Conservation (phyloP, 2,329 filamentous ascomycete species). For the Albifimbria verrucaria region DNA sequence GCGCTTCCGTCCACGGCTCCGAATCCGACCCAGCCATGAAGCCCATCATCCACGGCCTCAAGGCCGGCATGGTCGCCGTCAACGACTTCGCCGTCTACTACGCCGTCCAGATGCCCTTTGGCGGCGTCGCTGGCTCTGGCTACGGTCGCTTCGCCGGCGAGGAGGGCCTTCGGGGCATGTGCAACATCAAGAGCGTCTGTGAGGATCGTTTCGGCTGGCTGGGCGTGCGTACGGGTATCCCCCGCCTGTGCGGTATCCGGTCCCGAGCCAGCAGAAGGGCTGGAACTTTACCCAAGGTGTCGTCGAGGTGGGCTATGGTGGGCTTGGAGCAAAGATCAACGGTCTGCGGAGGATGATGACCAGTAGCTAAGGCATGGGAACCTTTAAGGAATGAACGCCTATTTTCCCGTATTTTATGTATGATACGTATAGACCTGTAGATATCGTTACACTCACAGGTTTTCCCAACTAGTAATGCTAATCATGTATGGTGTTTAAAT, state of each 20-base stretch:
- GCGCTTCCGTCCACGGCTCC: constrained; percentile 81
- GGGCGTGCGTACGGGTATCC: constrained; percentile 72
- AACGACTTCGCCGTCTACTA: constrained; percentile 97
- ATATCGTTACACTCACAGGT: no score
- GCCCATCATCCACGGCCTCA: constrained; percentile 63
- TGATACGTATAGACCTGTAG: no score
- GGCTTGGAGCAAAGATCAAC: constrained; percentile 30
- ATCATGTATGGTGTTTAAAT: no score
- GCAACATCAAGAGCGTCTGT: constrained; percentile 85
- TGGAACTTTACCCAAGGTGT: constrained; percentile 63
- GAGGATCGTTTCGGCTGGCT: constrained; percentile 65
- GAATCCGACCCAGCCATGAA: constrained; percentile 58
- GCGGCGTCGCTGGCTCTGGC: constrained; percentile 82
- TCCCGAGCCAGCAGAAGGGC: constrained; percentile 59
- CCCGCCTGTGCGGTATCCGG: constrained; percentile 79
- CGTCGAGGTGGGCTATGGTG: constrained; percentile 58
- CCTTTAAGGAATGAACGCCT: background rate
- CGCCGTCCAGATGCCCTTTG: constrained; percentile 91
- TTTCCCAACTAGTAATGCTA: no score
- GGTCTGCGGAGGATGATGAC: constrained; percentile 38
- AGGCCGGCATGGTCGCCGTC: constrained; percentile 86
- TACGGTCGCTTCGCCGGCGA: constrained; percentile 92
- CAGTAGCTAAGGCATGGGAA: background rate
- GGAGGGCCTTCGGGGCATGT: constrained; percentile 80
- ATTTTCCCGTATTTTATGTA: no score